Base-by-base conservation (phyloP, 208 protist species). In the Leptomonas pyrrhocoris region DNA sequence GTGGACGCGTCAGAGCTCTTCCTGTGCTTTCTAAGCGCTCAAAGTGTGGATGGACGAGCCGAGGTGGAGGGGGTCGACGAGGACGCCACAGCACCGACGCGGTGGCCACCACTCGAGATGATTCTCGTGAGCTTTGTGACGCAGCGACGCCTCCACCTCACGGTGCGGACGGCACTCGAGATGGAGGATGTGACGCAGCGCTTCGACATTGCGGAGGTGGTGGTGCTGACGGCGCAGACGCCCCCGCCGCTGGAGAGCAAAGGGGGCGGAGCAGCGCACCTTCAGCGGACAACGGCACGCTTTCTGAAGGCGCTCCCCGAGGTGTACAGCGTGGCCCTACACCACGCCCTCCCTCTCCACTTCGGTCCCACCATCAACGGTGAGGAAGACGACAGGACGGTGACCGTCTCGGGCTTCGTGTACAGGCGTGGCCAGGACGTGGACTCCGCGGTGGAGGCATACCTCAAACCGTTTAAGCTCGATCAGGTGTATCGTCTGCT, bases 101-200 rank as follows among this genome's bases (percentile, higher is more conserved):
- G 30, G 13, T 25, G 42, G 21, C 25, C 53, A 40, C 31, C 38
- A 63, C 42, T 92, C 58, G 63, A 74, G n/a, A 46, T 87, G 30
- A 65, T 71, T 28, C 76, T 96, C 42, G 82, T 94, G 11, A 94
- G 89, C 65, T 96, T 96, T 46, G 85, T 94, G 27, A 89, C 85
- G 30, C 78, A 83, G 67, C 78, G 78, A 18, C 79, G 75, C 15
- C 50, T 58, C 9, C n/a, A 27, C 34, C 77, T 81, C 43, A 45
- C 46, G 15, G 43, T 91, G 18, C 34, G 42, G 21, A 79, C 72
- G 0, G 78, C 81, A 13, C 65, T 89, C 16, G 84, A 84, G 46
- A 60, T 94, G 9, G 81, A 93, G 69, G 91, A 96, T 49, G 49
- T 93, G 19, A 71, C 92, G 25, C 81, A 88, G 40, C 79, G 80